Evolutionary conservation across 2,329 filamentous ascomycete species (phyloP).

Genomic region (Paecilomyces niveus): DNA sequence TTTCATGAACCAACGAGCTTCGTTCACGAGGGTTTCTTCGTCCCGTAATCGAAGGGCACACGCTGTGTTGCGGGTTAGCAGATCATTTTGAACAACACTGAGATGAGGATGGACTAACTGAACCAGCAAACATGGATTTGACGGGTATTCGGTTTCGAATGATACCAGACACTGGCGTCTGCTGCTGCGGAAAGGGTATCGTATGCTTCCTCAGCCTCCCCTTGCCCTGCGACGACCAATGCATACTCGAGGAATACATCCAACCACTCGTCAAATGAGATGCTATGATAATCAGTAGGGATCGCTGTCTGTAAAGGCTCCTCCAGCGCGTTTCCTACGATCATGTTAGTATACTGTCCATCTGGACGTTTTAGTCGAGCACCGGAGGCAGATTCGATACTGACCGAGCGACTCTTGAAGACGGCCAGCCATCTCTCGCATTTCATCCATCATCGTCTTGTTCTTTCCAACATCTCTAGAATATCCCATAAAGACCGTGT

Average conservation of each 20-base stretch:
- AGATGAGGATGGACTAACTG: slow-evolving; percentile 40
- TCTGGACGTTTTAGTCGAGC: not conserved
- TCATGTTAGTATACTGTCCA: not conserved
- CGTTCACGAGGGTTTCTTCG: slow-evolving; percentile 63
- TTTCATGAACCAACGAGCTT: slow-evolving; percentile 77
- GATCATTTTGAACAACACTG: slow-evolving; percentile 1
- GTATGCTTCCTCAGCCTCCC: slow-evolving; percentile 66
- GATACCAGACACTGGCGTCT: slow-evolving; percentile 75
- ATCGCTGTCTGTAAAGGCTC: slow-evolving; percentile 25
- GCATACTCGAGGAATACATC: slow-evolving; percentile 87
- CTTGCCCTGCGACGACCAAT: slow-evolving; percentile 62
- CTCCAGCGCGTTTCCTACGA: slow-evolving; percentile 14
- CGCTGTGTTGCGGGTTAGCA: slow-evolving; percentile 40
- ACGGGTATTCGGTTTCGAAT: slow-evolving; percentile 60
- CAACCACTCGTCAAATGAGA: slow-evolving; percentile 78
- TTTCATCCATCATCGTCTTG: slow-evolving; percentile 32
- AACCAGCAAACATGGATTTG: slow-evolving; percentile 73
- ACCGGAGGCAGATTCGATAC: slow-evolving; percentile 5
- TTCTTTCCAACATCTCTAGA: slow-evolving; percentile 31
- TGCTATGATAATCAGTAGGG: slow-evolving; percentile 61
- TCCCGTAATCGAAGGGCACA: slow-evolving; percentile 79
- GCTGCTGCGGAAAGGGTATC: slow-evolving; percentile 69
- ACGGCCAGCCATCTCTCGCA: slow-evolving; percentile 38
- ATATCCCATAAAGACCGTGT: slow-evolving; percentile 45
- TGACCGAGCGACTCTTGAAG: slow-evolving; percentile 37